Evolutionary conservation across 2,329 filamentous ascomycete species (phyloP).

Genomic region (Chrysoporthe puriensis): DNA sequence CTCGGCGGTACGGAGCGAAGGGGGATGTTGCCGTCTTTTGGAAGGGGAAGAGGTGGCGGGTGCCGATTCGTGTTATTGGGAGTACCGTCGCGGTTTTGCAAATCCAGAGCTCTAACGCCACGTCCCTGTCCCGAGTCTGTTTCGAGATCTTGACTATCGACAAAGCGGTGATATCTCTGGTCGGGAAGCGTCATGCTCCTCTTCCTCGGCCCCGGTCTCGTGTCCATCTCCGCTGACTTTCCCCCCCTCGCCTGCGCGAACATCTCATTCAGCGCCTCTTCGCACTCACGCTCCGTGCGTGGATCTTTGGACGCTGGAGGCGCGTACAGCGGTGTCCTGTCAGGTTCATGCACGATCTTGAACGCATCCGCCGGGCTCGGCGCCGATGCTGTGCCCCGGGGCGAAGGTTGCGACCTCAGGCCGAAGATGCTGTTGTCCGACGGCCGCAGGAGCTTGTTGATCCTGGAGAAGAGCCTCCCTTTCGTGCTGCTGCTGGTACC

Average conservation of each 20-base stretch:
- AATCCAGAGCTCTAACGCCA: not conserved
- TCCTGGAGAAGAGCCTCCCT: constrained; percentile 17
- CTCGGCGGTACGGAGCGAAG: not conserved
- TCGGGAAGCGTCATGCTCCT: not conserved
- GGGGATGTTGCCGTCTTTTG: not conserved
- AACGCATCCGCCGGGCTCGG: constrained; percentile 7
- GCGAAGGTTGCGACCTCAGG: constrained; percentile 11
- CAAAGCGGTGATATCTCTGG: no score
- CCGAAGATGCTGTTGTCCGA: not conserved
- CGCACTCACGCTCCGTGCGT: constrained; percentile 22
- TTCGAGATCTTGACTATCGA: not conserved
- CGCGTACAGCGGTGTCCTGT: constrained; percentile 18
- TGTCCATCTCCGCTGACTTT: not conserved
- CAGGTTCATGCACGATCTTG: constrained; percentile 22
- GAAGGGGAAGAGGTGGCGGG: not conserved
- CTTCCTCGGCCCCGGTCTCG: not conserved
- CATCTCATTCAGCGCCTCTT: constrained; percentile 20
- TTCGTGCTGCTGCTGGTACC: constrained; percentile 6
- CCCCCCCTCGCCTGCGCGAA: not conserved
- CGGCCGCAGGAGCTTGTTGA: constrained; percentile 19
- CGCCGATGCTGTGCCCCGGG: not conserved
- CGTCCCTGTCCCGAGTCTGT: no score
- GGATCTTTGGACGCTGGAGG: constrained; percentile 9
- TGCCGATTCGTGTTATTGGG: not conserved
- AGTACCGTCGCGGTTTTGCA: not conserved